phyloP scores from a whole-genome alignment of 805 yeast genomes.

The Sporopachydermia lactativora region DNA sequence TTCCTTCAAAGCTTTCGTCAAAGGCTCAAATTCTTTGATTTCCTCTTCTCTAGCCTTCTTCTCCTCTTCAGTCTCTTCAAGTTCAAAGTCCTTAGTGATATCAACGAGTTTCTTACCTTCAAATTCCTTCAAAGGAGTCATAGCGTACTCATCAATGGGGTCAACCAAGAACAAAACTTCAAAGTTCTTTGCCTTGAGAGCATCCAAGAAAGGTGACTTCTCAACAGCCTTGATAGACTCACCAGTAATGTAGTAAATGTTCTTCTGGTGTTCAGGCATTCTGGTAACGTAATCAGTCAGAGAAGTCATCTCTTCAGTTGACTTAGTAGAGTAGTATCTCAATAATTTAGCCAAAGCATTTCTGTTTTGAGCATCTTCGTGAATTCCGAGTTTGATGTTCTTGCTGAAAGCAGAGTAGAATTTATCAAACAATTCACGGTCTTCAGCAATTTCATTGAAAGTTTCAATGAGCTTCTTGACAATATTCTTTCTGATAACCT shows the following conservation, averaged over 20 bases:
- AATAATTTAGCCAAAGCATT: slow-evolving; percentile 85
- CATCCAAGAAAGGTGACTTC: slow-evolving; percentile 98
- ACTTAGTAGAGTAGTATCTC: slow-evolving; percentile 95
- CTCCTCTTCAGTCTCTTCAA: slow-evolving; percentile 98
- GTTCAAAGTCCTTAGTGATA: slow-evolving; percentile 97
- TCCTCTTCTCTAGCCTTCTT: slow-evolving; percentile 89
- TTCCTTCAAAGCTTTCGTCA: slow-evolving; percentile 93
- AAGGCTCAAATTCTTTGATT: slow-evolving; percentile 79
- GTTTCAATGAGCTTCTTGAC: slow-evolving; percentile 97
- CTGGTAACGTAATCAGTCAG: slow-evolving; percentile 95
- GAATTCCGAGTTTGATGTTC: slow-evolving; percentile 97
- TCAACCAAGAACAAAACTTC: slow-evolving; percentile 97
- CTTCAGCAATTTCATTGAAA: slow-evolving; percentile 99
- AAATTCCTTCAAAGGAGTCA: slow-evolving; percentile 97
- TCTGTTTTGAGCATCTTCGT: slow-evolving; percentile 98
- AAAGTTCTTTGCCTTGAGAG: slow-evolving; percentile 94
- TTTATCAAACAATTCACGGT: slow-evolving; percentile 94
- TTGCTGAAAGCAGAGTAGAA: slow-evolving; percentile 96
- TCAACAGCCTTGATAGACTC: slow-evolving; percentile 95
- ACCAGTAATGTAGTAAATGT: slow-evolving; percentile 98
- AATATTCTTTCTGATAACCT: slow-evolving; percentile 98
- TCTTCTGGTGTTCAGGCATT: slow-evolving; percentile 99
- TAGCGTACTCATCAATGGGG: slow-evolving; percentile 99
- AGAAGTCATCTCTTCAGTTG: slow-evolving; percentile 87
- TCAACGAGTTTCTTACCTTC: slow-evolving; percentile 99